These are phyloP conservation scores for Magnaporthiopsis incrustans DNA, from an alignment of 2,329 filamentous ascomycete species.

Conservation along the genomic window DNA sequence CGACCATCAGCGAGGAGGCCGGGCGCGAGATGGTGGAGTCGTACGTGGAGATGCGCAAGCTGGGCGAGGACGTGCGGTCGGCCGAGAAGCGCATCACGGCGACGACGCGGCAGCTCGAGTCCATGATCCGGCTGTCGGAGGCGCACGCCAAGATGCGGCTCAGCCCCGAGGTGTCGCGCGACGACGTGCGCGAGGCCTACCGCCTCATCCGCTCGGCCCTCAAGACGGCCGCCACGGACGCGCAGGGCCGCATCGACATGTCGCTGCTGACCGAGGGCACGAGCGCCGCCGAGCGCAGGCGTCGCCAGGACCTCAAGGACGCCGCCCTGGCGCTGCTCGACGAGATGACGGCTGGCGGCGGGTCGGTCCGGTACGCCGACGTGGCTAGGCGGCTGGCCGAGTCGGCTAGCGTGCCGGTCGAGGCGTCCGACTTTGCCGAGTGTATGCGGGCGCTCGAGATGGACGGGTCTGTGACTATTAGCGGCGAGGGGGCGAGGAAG, in stretches of 20 bases:
- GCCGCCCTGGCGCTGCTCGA: constrained; percentile 70
- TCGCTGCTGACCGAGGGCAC: constrained; percentile 90
- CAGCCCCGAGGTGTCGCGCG: constrained; percentile 62
- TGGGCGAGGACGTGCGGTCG: constrained; percentile 79
- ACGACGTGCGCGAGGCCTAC: constrained; percentile 84
- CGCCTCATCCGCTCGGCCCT: constrained; percentile 88
- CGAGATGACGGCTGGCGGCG: constrained; percentile 61
- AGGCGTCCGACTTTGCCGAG: constrained; percentile 75
- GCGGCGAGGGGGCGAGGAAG: constrained; percentile 77
- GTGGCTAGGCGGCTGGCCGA: constrained; percentile 67
- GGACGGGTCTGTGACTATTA: constrained; percentile 73
- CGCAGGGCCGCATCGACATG: constrained; percentile 94
- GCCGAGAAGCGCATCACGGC: constrained; percentile 95
- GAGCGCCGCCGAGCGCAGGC: constrained; percentile 73
- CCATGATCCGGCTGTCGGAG: constrained; percentile 94
- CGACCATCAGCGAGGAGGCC: constrained; percentile 69
- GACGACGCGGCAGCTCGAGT: constrained; percentile 92
- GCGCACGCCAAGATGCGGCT: constrained; percentile 98
- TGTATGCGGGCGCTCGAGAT: constrained; percentile 72
- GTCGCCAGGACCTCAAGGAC: constrained; percentile 76
- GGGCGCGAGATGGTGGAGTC: constrained; percentile 76
- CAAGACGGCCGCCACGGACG: constrained; percentile 94
- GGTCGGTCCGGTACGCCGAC: constrained; percentile 69
- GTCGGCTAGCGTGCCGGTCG: constrained; percentile 60
- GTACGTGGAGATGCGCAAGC: constrained; percentile 91